phyloP scores from a whole-genome alignment of 257 asterid genomes.

The Forsythia suspensa region DNA sequence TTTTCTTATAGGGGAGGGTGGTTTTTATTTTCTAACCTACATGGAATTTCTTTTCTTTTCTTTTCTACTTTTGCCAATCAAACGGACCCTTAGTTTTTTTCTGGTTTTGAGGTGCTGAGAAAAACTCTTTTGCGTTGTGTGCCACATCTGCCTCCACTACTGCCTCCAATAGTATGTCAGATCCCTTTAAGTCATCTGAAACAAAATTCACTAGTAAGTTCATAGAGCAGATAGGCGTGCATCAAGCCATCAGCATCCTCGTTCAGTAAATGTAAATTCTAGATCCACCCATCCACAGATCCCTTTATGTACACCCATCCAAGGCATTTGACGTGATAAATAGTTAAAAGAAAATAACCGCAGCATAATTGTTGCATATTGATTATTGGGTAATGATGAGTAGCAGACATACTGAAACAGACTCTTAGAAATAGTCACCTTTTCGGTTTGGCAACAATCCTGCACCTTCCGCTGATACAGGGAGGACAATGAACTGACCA shows the following conservation, averaged over 20 bases:
- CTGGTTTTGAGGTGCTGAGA: constrained; percentile 50
- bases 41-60: too few relatives aligned
- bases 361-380: background rate
- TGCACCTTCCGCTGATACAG: constrained; percentile 87
- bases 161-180: constrained; percentile 84
- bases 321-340: background rate
- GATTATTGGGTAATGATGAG: background rate
- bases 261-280: background rate
- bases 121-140: constrained; percentile 65
- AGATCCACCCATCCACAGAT: background rate
- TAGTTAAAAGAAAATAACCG: background rate
- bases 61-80: constrained; percentile 5
- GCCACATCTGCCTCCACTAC: constrained; percentile 88
- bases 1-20: too few relatives aligned
- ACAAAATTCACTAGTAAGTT: constrained; percentile 23
- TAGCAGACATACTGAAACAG: background rate
- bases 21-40: too few relatives aligned
- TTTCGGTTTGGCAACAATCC: constrained; percentile 64
- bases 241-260: background rate
- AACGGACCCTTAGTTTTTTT: constrained; percentile 6
- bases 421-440: constrained; percentile 38
- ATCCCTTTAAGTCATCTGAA: constrained; percentile 62
- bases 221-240: background rate
- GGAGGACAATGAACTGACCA: constrained; percentile 71
- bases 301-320: background rate